Base-by-base conservation (phyloP, 1,139 yeast genomes). In the Tardiomyces blankii region DNA sequence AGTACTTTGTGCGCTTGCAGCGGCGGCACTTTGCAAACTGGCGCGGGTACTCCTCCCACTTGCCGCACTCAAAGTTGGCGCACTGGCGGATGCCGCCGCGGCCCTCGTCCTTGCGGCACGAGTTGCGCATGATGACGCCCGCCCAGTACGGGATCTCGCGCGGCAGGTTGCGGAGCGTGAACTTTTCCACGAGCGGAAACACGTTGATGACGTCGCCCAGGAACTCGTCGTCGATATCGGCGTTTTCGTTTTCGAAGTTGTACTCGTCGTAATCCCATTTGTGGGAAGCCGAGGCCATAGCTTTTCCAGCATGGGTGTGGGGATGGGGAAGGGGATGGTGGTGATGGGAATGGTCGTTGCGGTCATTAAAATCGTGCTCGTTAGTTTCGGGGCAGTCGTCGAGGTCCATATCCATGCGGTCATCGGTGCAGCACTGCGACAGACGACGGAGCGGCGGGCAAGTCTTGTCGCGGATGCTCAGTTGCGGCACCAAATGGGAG, bases 141-240 rank as follows among this genome's bases (percentile, higher is more conserved):
- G 96, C 87, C 98, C 98, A 91, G 65, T 89, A 88, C 56, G 84
- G 83, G 72, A 88, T 79, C 56, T 88, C 96, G 41, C 82, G 76
- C 2, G 77, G 67, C 57, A 74, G 73, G 21, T 78, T 70, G 51
- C 79, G 77, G 46, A 84, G 80, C 0, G 97, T 91, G 63, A 86
- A 89, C 60, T 83, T 81, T 63, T 91, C 98, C 41, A 89, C 96
- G 51, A 91, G 67, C 13, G 95, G 95, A 67, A 91, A 91, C 27
- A 89, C 68, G 60, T 91, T 88, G 33, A 84, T 68, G 45, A 70
- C 65, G 48, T 74, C 77, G 54, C 77, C 69, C 43, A 55, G 54
- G 46, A 59, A 68, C 50, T 67, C 72, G 18, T 63, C 62, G 48
- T 64, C 69, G 45, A 68, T 65, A 41, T 74, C 81, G 46, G 76